Base-by-base conservation (phyloP, 1,284 basidiomycete species). In the Pisolithus thermaeus region DNA sequence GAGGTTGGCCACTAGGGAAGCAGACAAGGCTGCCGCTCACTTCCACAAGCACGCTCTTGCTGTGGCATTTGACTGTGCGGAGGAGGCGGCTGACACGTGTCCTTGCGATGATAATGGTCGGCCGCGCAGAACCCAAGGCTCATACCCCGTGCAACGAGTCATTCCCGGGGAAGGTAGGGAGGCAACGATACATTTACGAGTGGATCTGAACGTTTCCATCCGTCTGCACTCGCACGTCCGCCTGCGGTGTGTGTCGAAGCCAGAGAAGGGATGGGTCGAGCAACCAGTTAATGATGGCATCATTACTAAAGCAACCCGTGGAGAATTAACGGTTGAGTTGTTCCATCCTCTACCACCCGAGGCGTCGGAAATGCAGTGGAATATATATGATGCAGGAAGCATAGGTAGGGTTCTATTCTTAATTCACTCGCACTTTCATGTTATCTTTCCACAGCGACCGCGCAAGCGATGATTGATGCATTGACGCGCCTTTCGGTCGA, bases 171-270 rank as follows among this genome's bases (percentile, higher is more conserved):
- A 66, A 18, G 69, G 74, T 3, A 63, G 58, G 7, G 63, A 67
- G 11, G 70, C 83, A 30, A 70, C 71, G 42, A 81, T 79, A 4
- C 70, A 74, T 46, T 70, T 83, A 51, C 71, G 83, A 22, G 71
- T 84, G 6, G 83, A 84, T 56, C 65, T 75, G 2, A 68, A 66
- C 18, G 73, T 67, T 6, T 51, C 72, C 7, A 71, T 81, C 27
- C 70, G 81, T 2, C 66, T 84, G 23, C 81, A 84, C 58, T 83
- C 79, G 4, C 83, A 84, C 64, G 75, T 84, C 39, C 74, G 83
- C 18, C 63, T 84, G 7, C 77, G 79, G 56, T 76, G 80, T 7
- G 73, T 77, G 1, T 83, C 80, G 0, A 74, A 76, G 49, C 71
- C 79, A 0, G 73, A 78, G 25, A 78, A 79, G 51, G 71, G 72